Conservation (phyloP, 2,329 filamentous ascomycete genomes). For the Metarhizium robertsii region DNA sequence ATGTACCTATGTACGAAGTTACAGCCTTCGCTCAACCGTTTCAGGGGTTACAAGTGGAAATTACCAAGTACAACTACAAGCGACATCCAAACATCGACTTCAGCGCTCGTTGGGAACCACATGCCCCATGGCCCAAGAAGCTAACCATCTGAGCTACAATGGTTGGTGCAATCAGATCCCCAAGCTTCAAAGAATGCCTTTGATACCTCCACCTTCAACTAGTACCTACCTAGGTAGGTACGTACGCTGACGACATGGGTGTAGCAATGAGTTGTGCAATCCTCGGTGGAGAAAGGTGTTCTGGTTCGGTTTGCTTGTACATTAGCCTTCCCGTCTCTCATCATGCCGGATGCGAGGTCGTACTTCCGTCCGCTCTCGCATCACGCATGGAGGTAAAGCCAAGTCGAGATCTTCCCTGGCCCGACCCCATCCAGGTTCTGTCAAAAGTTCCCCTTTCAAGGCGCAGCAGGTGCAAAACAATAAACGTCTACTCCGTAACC, state of each 20-base stretch:
- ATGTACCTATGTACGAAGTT: background rate
- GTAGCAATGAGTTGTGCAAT: constrained; percentile 16
- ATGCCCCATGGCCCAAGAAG: background rate
- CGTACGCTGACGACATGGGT: background rate
- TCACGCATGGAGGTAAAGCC: constrained; percentile 2
- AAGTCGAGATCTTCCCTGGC: background rate
- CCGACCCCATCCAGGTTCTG: background rate
- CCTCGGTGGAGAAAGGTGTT: constrained; percentile 14
- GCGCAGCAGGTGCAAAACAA: background rate
- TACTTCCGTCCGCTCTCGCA: constrained; percentile 12
- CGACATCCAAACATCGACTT: background rate
- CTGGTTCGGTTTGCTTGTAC: constrained; percentile 17
- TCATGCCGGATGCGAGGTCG: constrained; percentile 13
- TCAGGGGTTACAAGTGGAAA: constrained; percentile 13
- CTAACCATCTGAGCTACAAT: constrained; percentile 1
- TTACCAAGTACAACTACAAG: constrained; percentile 5
- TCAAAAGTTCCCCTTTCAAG: constrained; percentile 2
- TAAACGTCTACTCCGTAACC: no score
- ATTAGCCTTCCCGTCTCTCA: constrained; percentile 24
- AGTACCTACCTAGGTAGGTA: background rate
- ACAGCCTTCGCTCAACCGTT: constrained; percentile 10
- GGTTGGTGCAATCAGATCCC: constrained; percentile 4
- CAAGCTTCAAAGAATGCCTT: background rate
- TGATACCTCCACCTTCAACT: constrained; percentile 1
- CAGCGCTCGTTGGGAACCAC: background rate